Evolutionary conservation across 169 alveolate species (phyloP).

Genomic region (Eimeria praecox): DNA sequence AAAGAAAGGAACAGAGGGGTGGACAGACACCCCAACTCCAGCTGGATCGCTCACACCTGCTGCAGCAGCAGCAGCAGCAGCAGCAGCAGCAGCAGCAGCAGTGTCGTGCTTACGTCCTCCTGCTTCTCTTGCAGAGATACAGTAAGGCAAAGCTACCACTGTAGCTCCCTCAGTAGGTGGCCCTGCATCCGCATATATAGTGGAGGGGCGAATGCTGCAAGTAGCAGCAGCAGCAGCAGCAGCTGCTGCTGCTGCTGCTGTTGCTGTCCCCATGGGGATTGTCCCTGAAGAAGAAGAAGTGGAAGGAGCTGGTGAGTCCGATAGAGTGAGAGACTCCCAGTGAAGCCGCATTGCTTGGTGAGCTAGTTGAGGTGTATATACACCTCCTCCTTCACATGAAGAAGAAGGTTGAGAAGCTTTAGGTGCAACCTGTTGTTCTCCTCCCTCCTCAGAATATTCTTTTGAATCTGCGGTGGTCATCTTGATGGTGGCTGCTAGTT

Average conservation of each 20-base stretch:
- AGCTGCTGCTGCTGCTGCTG: neutral
- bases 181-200: neutral
- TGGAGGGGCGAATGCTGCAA: neutral
- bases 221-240: slow-evolving; percentile 28
- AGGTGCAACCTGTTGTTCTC: neutral
- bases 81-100: slow-evolving; percentile 38
- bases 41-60: neutral
- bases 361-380: neutral
- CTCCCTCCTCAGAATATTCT: neutral
- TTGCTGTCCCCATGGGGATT: neutral
- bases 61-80: slow-evolving; percentile 25
- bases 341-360: neutral
- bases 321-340: neutral
- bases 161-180: neutral
- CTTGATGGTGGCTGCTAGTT: neutral
- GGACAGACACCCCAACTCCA: slow-evolving; percentile 25
- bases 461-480: neutral
- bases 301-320: neutral
- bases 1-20: neutral
- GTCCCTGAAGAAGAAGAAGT: neutral
- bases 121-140: neutral
- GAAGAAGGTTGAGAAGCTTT: neutral
- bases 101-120: neutral
- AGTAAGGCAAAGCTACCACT: neutral
- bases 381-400: neutral